These are phyloP conservation scores for Gloeophyllum trabeum DNA, from an alignment of 768 basidiomycete species.

Conservation along the genomic window DNA sequence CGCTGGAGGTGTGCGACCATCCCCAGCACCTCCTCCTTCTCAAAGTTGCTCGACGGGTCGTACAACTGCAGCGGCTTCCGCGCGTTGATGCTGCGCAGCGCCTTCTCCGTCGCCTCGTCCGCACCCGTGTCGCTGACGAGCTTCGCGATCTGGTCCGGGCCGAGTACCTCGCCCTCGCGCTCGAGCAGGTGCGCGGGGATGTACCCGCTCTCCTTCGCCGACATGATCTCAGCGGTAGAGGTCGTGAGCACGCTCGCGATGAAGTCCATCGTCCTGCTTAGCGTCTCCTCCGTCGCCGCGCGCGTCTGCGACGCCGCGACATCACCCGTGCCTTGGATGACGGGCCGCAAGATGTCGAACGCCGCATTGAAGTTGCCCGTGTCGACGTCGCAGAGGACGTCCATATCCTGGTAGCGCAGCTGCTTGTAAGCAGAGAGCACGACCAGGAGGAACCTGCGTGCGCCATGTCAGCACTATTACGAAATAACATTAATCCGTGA, in stretches of 20 bases:
- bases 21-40: neutral
- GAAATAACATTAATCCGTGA: neutral
- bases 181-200: neutral
- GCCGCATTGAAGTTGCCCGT: slow-evolving; percentile 33
- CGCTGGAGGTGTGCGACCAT: neutral
- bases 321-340: slow-evolving; percentile 74
- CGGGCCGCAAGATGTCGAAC: slow-evolving; percentile 32
- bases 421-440: slow-evolving; percentile 31
- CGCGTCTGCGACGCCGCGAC: slow-evolving; percentile 65
- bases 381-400: slow-evolving; percentile 28
- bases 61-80: no score
- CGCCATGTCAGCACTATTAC: neutral
- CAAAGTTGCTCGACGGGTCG: neutral
- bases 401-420: slow-evolving; percentile 24
- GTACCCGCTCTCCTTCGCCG: neutral
- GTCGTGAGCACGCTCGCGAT: slow-evolving; percentile 61
- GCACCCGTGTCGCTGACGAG: neutral
- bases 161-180: no score
- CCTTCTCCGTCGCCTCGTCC: neutral
- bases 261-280: slow-evolving; percentile 73
- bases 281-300: slow-evolving; percentile 61
- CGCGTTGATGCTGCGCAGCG: no score
- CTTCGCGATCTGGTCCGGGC: no score
- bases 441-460: slow-evolving; percentile 12
- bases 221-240: neutral